Evolutionary conservation across 23 red algal species (phyloP).

Genomic region (Gracilaria vermiculophylla): DNA sequence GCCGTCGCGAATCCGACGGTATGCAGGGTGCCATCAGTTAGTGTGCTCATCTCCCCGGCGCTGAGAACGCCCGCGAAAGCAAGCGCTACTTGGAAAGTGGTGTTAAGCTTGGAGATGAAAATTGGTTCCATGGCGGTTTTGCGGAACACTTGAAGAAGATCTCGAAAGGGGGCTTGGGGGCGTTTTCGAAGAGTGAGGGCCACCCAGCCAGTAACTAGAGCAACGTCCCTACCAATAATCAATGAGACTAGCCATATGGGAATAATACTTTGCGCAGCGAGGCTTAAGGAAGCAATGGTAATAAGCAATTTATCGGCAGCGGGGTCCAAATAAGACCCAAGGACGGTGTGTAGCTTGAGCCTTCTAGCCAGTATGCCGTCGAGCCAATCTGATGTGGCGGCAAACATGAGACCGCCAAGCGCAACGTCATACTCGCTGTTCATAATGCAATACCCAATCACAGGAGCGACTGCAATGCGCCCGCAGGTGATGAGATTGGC

Average conservation of each 20-base stretch:
- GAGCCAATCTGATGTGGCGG: slow-evolving; percentile 65
- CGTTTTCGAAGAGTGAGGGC: neutral
- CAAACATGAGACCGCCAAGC: slow-evolving; percentile 43
- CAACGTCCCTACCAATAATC: slow-evolving; percentile 53
- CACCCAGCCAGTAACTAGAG: slow-evolving; percentile 40
- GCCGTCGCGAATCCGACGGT: slow-evolving; percentile 16
- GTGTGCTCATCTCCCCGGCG: slow-evolving; percentile 5
- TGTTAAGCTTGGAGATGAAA: slow-evolving; percentile 82
- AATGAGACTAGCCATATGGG: slow-evolving; percentile 59
- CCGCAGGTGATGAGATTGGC: slow-evolving; percentile 72
- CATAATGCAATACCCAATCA: slow-evolving; percentile 49
- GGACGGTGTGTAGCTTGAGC: slow-evolving; percentile 50
- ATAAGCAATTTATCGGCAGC: slow-evolving; percentile 84
- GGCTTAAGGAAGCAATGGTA: slow-evolving; percentile 12
- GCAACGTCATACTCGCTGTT: slow-evolving; percentile 52
- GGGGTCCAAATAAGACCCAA: slow-evolving; percentile 83
- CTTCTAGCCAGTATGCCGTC: slow-evolving; percentile 74
- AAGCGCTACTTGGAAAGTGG: slow-evolving; percentile 73
- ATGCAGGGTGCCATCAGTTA: neutral
- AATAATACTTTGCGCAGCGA: slow-evolving; percentile 59
- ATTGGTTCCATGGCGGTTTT: slow-evolving; percentile 49
- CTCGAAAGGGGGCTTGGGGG: neutral
- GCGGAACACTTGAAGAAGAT: neutral
- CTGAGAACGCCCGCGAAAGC: slow-evolving; percentile 36
- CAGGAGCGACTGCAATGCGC: slow-evolving; percentile 60